Conservation (phyloP, 768 basidiomycete species). For the Auriscalpium microsporum region DNA sequence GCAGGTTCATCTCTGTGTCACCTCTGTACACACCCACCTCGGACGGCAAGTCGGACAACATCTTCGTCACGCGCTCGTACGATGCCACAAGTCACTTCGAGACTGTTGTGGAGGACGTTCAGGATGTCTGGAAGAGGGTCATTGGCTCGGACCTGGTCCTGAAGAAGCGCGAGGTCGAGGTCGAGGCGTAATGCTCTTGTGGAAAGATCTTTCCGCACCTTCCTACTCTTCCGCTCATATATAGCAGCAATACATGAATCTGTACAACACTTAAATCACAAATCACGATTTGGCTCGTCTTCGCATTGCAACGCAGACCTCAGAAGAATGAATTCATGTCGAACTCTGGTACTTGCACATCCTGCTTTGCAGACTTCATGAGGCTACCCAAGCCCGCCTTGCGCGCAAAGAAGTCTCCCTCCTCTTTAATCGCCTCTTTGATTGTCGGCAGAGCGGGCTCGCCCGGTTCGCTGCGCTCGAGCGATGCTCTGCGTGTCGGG, state of each 20-base stretch:
- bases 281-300: not conserved
- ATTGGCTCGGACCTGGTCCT: conserved; percentile 69
- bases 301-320: conserved; percentile 8
- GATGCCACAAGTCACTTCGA: conserved; percentile 99
- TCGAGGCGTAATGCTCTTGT: conserved; percentile 34
- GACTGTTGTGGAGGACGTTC: conserved; percentile 95
- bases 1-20: conserved; percentile 83
- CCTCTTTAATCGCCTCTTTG: conserved; percentile 33
- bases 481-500: conserved; percentile 48
- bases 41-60: conserved; percentile 73
- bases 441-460: conserved; percentile 15
- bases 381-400: conserved; percentile 74
- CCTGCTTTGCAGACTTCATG: conserved; percentile 87
- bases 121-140: conserved; percentile 91
- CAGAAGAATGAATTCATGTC: conserved; percentile 74
- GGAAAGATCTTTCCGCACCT: conserved; percentile 2
- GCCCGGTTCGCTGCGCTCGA: conserved; percentile 22
- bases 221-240: not conserved
- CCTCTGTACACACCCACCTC: conserved; percentile 86
- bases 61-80: conserved; percentile 96
- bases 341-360: conserved; percentile 80
- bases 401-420: conserved; percentile 51
- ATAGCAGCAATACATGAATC: conserved; percentile 6
- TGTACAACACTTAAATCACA: conserved; percentile 2
- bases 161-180: conserved; percentile 78